phyloP scores from a whole-genome alignment of 768 basidiomycete species.

The Phlegmacium glaucopus region DNA sequence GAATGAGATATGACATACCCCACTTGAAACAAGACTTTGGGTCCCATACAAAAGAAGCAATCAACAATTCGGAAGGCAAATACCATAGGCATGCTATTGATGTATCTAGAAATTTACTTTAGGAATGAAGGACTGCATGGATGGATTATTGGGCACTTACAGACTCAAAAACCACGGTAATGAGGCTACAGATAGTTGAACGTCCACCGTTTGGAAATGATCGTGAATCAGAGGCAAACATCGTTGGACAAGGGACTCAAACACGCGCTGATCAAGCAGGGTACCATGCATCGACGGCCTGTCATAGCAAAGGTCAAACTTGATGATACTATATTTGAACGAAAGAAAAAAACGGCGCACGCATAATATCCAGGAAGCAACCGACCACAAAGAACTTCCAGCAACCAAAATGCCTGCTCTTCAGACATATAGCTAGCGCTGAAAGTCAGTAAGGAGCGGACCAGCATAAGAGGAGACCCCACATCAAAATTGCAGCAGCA shows the following conservation, averaged over 20 bases:
- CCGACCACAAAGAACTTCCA: slow-evolving; percentile 92
- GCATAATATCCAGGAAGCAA: slow-evolving; percentile 97
- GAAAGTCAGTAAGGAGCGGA: not conserved
- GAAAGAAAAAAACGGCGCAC: slow-evolving; percentile 41
- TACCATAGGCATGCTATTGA: slow-evolving; percentile 95
- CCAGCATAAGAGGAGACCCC: slow-evolving; percentile 17
- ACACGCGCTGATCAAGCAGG: slow-evolving; percentile 96
- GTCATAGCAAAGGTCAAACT: slow-evolving; percentile 5
- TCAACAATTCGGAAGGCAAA: slow-evolving; percentile 98
- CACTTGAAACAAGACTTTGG: slow-evolving; percentile 97
- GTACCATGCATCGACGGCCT: slow-evolving; percentile 99
- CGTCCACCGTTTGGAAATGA: slow-evolving; percentile 87
- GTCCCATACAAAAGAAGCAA: slow-evolving; percentile 98
- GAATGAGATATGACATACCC: slow-evolving; percentile 53
- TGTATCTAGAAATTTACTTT: slow-evolving; percentile 47
- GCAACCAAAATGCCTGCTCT: slow-evolving; percentile 96
- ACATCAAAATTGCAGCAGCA: slow-evolving; percentile 94
- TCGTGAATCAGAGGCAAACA: slow-evolving; percentile 93
- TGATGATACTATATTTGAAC: not conserved
- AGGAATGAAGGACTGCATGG: not conserved
- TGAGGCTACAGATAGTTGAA: slow-evolving; percentile 95
- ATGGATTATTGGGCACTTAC: slow-evolving; percentile 43
- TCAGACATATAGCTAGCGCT: slow-evolving; percentile 92
- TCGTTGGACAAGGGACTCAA: slow-evolving; percentile 87
- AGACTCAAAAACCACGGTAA: slow-evolving; percentile 98